These are phyloP conservation scores for Schwanniomyces sp. DNA, from an alignment of 805 yeast species.

Conservation along the genomic window DNA sequence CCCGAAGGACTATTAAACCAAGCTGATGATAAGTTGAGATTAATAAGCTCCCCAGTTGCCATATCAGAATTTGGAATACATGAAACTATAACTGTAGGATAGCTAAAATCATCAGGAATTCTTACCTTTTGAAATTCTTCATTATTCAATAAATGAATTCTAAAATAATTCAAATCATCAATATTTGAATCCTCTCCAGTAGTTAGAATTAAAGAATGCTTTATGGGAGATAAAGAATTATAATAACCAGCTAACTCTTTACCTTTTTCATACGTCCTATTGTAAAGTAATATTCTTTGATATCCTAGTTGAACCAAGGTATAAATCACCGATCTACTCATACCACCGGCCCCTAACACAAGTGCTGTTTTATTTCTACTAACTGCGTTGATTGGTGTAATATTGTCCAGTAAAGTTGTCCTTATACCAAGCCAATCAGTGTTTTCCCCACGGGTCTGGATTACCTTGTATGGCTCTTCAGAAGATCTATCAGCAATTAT, in stretches of 20 bases:
- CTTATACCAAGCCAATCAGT: constrained; percentile 17
- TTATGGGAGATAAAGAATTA: constrained; percentile 8
- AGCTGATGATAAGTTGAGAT: constrained; percentile 5
- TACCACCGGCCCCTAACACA: constrained; percentile 17
- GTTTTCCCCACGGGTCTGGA: constrained; percentile 13
- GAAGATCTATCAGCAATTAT: constrained; percentile 9
- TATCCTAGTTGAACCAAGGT: constrained; percentile 13
- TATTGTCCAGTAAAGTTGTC: constrained; percentile 5
- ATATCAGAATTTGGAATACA: constrained; percentile 10
- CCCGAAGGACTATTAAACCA: constrained; percentile 15
- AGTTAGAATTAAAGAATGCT: neutral
- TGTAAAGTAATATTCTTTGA: constrained; percentile 10
- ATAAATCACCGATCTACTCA: constrained; percentile 15
- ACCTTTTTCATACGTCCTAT: constrained; percentile 8
- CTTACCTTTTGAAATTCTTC: neutral
- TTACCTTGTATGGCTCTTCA: constrained; percentile 9
- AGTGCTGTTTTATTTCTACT: constrained; percentile 12
- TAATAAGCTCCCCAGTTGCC: constrained; percentile 2
- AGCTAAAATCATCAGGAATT: constrained; percentile 2
- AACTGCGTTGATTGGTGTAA: constrained; percentile 16
- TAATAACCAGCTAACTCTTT: constrained; percentile 7
- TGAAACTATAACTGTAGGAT: constrained; percentile 10
- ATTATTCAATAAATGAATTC: constrained; percentile 1
- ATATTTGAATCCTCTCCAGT: constrained; percentile 2
- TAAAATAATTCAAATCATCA: constrained; percentile 1